Conservation (phyloP, 75 land plant species). For the Selaginella moellendorffii region DNA sequence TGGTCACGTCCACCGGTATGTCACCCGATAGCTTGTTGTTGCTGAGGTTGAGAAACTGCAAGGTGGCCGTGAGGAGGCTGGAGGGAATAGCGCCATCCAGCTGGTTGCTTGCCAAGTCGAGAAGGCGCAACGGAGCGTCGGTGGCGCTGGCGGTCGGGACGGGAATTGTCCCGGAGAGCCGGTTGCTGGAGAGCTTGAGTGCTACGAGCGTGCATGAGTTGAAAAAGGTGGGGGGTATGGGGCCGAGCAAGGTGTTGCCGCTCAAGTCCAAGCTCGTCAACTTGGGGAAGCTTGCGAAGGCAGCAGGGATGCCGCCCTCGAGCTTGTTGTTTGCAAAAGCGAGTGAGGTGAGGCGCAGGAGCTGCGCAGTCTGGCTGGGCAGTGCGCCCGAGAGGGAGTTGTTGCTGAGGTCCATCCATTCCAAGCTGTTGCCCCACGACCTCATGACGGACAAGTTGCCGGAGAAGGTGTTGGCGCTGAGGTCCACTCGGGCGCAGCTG, state of each 20-base stretch:
- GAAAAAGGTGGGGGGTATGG: slow-evolving; percentile 14
- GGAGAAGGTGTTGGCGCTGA: slow-evolving; percentile 54
- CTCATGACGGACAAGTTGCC: slow-evolving; percentile 47
- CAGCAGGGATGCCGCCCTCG: slow-evolving; percentile 18
- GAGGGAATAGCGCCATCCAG: slow-evolving; percentile 57
- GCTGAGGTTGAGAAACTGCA: slow-evolving; percentile 43
- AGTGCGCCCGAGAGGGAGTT: slow-evolving; percentile 56
- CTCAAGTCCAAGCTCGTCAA: slow-evolving; percentile 38
- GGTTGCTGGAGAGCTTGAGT: slow-evolving; percentile 4
- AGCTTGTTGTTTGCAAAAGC: slow-evolving; percentile 53
- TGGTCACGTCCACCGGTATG: slow-evolving; percentile 42
- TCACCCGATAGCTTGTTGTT: slow-evolving; percentile 51
- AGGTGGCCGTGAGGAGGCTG: slow-evolving; percentile 28
- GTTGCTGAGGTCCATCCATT: slow-evolving; percentile 63
- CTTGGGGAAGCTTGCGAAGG: background rate
- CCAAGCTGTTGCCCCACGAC: slow-evolving; percentile 58
- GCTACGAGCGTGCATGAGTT: background rate
- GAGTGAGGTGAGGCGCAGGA: slow-evolving; percentile 27
- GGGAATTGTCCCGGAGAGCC: background rate
- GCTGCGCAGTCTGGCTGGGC: slow-evolving; percentile 35
- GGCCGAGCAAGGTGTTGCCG: slow-evolving; percentile 31
- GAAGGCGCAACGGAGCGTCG: slow-evolving; percentile 25
- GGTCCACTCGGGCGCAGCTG: slow-evolving; percentile 55
- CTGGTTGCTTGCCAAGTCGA: slow-evolving; percentile 65
- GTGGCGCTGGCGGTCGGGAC: slow-evolving; percentile 11